A percentile compares a stretch with the other conserved stretches of the same genome.
phyloP scores from a whole-genome alignment of 78 protist species.

The Tieghemostelium lacteum region DNA sequence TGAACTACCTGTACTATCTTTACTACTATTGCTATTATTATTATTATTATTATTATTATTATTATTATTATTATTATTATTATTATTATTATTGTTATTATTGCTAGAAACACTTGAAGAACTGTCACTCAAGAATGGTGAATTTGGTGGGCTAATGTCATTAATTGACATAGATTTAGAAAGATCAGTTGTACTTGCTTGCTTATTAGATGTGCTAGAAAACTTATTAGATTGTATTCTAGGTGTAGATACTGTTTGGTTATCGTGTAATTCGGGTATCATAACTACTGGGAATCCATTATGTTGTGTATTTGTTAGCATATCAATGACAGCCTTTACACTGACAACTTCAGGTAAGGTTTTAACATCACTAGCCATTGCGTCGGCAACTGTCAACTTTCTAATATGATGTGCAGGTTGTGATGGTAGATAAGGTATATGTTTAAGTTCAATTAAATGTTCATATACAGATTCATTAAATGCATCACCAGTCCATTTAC shows the following conservation, averaged over 20 bases:
- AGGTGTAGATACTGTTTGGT: neutral
- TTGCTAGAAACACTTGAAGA: neutral
- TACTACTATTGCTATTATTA: neutral
- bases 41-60: conserved; percentile 2
- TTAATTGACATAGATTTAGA: too few species aligned
- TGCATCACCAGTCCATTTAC: conserved; percentile 86
- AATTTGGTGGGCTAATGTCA: neutral
- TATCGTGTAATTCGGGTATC: conserved; percentile 34
- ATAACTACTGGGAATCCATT: conserved; percentile 88
- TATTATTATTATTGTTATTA: neutral
- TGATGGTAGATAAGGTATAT: conserved; percentile 88
- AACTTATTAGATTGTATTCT: too few species aligned
- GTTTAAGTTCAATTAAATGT: conserved; percentile 70
- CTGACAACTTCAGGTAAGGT: conserved; percentile 56
- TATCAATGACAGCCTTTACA: neutral
- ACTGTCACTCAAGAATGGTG: neutral
- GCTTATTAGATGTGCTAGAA: too few species aligned
- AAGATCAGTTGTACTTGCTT: too few species aligned
- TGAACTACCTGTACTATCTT: too few species aligned
- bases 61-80: neutral
- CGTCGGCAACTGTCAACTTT: conserved; percentile 66
- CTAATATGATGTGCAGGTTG: conserved; percentile 68
- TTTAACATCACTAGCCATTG: conserved; percentile 51
- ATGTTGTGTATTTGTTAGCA: conserved; percentile 66
- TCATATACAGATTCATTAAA: conserved; percentile 88